Percentiles rank a stretch among this genome's conserved stretches.
Evolutionary conservation across 371 early-diverging fungal genomes (phyloP).

Genomic region (Saksenaea oblongispora): DNA sequence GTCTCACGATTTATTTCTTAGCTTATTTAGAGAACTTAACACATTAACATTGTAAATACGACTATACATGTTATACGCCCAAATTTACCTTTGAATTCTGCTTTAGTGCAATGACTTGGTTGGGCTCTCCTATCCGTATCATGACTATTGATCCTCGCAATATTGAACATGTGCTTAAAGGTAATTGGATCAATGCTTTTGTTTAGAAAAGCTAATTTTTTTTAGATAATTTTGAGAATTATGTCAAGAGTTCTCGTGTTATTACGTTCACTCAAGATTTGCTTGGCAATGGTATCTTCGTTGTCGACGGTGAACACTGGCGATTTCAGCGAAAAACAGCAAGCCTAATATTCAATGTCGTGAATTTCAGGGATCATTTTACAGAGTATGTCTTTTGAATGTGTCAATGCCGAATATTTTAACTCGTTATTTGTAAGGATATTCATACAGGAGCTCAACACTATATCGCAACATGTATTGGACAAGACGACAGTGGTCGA

Average conservation of each 20-base stretch:
- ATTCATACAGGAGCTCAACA: neutral
- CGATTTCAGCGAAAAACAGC: slow-evolving; percentile 69
- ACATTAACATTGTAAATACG: slow-evolving; percentile 26
- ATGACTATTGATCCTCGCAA: slow-evolving; percentile 27
- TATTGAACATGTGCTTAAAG: slow-evolving; percentile 34
- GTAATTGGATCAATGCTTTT: slow-evolving; percentile 8
- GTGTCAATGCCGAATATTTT: neutral
- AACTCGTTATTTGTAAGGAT: neutral
- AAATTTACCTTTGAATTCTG: too few species aligned
- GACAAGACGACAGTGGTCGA: slow-evolving; percentile 21
- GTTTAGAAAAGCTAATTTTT: neutral
- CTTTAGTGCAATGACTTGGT: slow-evolving; percentile 22
- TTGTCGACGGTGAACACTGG: slow-evolving; percentile 67
- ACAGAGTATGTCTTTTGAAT: slow-evolving; percentile 33
- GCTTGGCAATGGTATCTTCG: slow-evolving; percentile 58
- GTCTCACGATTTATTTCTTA: slow-evolving; percentile 24
- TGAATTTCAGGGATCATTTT: slow-evolving; percentile 71
- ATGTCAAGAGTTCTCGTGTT: slow-evolving; percentile 40
- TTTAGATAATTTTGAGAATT: slow-evolving; percentile 46
- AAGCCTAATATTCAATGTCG: slow-evolving; percentile 69
- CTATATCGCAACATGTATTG: neutral
- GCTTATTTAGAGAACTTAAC: slow-evolving; percentile 5
- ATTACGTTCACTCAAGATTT: slow-evolving; percentile 22
- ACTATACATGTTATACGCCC: too few species aligned
- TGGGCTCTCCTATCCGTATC: slow-evolving; percentile 28